Conservation (phyloP, 768 basidiomycete species). For the Boletus pseudopeckii region DNA sequence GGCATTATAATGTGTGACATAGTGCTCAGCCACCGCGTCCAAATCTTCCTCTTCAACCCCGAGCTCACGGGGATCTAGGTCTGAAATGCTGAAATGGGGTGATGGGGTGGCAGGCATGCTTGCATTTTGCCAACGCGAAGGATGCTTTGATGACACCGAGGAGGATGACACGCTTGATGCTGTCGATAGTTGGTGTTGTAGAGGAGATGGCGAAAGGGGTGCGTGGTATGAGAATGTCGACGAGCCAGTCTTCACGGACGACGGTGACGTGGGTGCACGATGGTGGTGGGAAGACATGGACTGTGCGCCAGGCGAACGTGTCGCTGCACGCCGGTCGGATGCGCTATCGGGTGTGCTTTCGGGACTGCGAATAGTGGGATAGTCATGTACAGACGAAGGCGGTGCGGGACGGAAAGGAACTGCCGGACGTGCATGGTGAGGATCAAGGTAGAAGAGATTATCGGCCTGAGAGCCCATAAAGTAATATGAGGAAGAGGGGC, state of each 20-base stretch:
- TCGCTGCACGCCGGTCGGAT: conserved; percentile 25
- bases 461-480: conserved; percentile 93
- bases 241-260: conserved; percentile 50
- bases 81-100: conserved; percentile 22
- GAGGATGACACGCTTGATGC: conserved; percentile 33
- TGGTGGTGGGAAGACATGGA: conserved; percentile 30
- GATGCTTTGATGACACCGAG: conserved; percentile 32
- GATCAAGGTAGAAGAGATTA: conserved; percentile 80
- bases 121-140: conserved; percentile 26
- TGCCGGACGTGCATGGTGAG: conserved; percentile 74
- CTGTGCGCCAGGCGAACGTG: conserved; percentile 23
- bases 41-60: conserved; percentile 31
- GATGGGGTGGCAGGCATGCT: conserved; percentile 22
- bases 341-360: conserved; percentile 32
- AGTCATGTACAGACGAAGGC: conserved; percentile 22
- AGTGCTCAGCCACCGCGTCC: conserved; percentile 56
- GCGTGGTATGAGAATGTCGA: conserved; percentile 54
- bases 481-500: conserved; percentile 97
- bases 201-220: conserved; percentile 59
- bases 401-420: conserved; percentile 63
- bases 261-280: conserved; percentile 45
- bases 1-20: conserved; percentile 67
- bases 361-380: conserved; percentile 21
- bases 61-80: conserved; percentile 39
- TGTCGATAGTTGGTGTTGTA: conserved; percentile 60